Conservation (phyloP, 768 basidiomycete species). For the Cubamyces sp. region DNA sequence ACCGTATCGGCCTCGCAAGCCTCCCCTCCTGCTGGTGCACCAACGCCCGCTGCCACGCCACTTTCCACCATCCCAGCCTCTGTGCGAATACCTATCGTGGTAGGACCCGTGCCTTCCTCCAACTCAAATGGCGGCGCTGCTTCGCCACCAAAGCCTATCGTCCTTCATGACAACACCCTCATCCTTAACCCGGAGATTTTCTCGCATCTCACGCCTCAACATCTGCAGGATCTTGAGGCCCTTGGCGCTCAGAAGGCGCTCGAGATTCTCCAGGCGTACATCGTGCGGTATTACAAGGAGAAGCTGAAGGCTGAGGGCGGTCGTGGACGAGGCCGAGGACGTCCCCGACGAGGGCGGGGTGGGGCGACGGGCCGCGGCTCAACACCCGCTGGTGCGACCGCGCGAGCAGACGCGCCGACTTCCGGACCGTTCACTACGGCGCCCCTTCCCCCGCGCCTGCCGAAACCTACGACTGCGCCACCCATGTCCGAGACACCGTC, state of each 20-base stretch:
- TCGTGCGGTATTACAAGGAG: constrained; percentile 85
- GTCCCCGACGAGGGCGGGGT: constrained; percentile 49
- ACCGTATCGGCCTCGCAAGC: constrained; percentile 11
- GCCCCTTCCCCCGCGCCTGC: constrained; percentile 39
- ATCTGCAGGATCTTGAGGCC: constrained; percentile 74
- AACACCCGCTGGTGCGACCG: constrained; percentile 28
- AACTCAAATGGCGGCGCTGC: constrained; percentile 41
- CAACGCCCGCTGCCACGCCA: constrained; percentile 28
- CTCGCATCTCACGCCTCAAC: constrained; percentile 71
- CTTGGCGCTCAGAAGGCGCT: constrained; percentile 85
- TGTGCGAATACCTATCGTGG: constrained; percentile 76
- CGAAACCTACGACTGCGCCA: constrained; percentile 20
- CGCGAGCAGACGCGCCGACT: constrained; percentile 23
- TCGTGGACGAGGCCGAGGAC: constrained; percentile 36
- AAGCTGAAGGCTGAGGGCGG: constrained; percentile 51
- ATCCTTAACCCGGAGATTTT: constrained; percentile 88
- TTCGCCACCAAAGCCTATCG: constrained; percentile 59
- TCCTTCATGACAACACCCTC: constrained; percentile 82
- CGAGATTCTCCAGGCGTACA: constrained; percentile 79
- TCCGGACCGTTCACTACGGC: constrained; percentile 50
- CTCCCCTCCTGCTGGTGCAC: constrained; percentile 29
- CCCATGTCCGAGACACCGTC: constrained; percentile 23
- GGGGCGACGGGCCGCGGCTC: constrained; percentile 36
- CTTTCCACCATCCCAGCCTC: constrained; percentile 39
- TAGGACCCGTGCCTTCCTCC: constrained; percentile 71